These are phyloP conservation scores for Ophiosphaerella herpotricha DNA, from an alignment of 2,329 filamentous ascomycete species.

Conservation along the genomic window DNA sequence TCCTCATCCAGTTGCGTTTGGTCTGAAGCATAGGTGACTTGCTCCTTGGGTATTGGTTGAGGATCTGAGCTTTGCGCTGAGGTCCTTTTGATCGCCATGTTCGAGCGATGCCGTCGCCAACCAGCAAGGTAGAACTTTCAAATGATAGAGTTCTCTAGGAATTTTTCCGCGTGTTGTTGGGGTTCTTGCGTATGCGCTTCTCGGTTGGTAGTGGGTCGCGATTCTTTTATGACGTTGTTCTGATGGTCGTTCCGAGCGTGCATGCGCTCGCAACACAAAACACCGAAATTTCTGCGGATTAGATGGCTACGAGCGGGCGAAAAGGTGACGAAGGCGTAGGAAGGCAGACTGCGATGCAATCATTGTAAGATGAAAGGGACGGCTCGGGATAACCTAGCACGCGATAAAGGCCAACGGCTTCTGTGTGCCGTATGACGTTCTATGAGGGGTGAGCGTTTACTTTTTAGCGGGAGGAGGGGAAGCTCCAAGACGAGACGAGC, in stretches of 20 bases:
- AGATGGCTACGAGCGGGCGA: neutral
- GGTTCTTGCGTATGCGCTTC: conserved; percentile 7
- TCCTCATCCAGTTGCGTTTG: conserved; percentile 35
- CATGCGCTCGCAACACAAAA: conserved; percentile 23
- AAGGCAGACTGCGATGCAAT: conserved; percentile 8
- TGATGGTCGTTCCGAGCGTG: conserved; percentile 16
- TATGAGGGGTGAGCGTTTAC: conserved; percentile 27
- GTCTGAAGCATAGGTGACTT: conserved; percentile 23
- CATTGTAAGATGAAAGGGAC: conserved; percentile 17
- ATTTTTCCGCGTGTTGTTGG: conserved; percentile 21
- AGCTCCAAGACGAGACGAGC: conserved; percentile 15
- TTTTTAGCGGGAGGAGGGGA: conserved; percentile 31
- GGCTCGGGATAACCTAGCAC: conserved; percentile 28
- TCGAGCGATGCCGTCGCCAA: neutral
- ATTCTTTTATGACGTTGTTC: conserved; percentile 23
- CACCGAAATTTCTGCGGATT: conserved; percentile 14
- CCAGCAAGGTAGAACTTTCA: neutral
- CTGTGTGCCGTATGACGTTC: conserved; percentile 28
- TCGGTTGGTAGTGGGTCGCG: conserved; percentile 4
- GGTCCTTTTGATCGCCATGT: conserved; percentile 35
- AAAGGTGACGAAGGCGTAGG: conserved; percentile 6
- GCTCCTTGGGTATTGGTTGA: conserved; percentile 41
- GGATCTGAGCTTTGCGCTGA: conserved; percentile 31
- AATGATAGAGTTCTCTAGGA: conserved; percentile 7
- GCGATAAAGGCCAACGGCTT: conserved; percentile 21